A percentile compares a stretch with the other conserved stretches of the same genome.
These are phyloP conservation scores for Coemansia sp. DNA, from an alignment of 192 early-diverging fungal species.

Conservation along the genomic window DNA sequence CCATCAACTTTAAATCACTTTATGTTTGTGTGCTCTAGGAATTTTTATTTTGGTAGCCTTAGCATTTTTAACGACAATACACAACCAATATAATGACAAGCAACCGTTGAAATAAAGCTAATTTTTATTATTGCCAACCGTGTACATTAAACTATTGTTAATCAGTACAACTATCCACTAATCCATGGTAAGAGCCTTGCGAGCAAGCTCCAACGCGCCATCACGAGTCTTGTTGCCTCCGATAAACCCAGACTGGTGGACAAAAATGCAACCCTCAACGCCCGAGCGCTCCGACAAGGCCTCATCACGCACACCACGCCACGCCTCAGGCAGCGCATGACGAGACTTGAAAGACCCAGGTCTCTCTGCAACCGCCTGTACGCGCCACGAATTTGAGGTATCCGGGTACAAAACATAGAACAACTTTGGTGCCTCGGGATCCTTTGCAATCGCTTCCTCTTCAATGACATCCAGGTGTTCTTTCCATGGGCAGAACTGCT, in stretches of 20 bases:
- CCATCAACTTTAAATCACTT: no score
- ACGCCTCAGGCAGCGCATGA: slow-evolving; percentile 78
- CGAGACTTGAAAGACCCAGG: slow-evolving; percentile 69
- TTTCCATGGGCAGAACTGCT: slow-evolving; percentile 92
- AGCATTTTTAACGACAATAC: not conserved
- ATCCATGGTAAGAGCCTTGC: slow-evolving; percentile 54
- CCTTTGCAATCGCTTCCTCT: slow-evolving; percentile 57
- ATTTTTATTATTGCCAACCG: no score
- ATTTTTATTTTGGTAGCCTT: not conserved
- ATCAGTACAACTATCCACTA: not conserved
- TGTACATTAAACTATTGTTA: no score
- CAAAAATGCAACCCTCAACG: slow-evolving; percentile 82
- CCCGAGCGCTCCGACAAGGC: slow-evolving; percentile 76
- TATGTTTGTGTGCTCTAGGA: no score
- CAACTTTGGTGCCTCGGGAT: slow-evolving; percentile 55
- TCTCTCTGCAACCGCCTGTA: slow-evolving; percentile 70
- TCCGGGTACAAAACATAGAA: slow-evolving; percentile 83
- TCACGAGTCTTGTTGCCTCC: slow-evolving; percentile 81
- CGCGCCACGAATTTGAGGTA: slow-evolving; percentile 68
- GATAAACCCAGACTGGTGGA: slow-evolving; percentile 87
- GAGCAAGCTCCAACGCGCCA: slow-evolving; percentile 66
- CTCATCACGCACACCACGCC: slow-evolving; percentile 83
- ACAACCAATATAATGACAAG: not conserved
- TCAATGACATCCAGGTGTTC: slow-evolving; percentile 81
- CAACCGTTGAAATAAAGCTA: no score